Base-by-base conservation (phyloP, 768 basidiomycete genomes). In the Trametes elegans region DNA sequence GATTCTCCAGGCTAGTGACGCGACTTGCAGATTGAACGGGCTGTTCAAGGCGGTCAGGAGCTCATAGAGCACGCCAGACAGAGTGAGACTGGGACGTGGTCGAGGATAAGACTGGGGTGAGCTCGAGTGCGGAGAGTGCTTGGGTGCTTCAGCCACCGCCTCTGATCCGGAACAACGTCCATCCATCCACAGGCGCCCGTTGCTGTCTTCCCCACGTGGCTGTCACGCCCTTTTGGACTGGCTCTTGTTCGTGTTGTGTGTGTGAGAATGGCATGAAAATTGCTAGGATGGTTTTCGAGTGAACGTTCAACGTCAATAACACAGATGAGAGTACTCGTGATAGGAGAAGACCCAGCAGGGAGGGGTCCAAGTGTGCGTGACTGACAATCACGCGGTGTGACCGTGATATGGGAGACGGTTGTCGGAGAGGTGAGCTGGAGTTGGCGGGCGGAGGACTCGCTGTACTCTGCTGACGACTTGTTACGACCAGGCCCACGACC, bases 401-500 rank as follows among this genome's bases (percentile, higher is more conserved):
- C 41, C 6, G 16, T 32, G 31, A 43, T 32, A 21, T 42, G 32
- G 41, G 49, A n/a, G n/a, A n/a, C n/a, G n/a, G n/a, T n/a, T n/a
- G n/a, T n/a, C n/a, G n/a, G n/a, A n/a, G 47, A 18, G 24, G 10
- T 29, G 34, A 13, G 16, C 21, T 19, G 27, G 16, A n/a, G 9
- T 23, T 21, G 24, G 19, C 3, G n/a, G 19, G 51, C 18, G 19
- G 24, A n/a, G 8, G 23, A 29, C 26, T 18, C 13, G 29, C 26
- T 24, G 14, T 38, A 35, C 29, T 32, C 31, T 32, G 52, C 40
- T 53, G 47, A 59, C 57, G 53, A 59, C 57, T 54, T 59, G 57
- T 59, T 59, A 59, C 57, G 53, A 53, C 57, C 57, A 41, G 35
- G 38, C 50, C 34, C 46, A 36, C 45, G 41, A 53, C 52, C 31